phyloP scores from a whole-genome alignment of 768 basidiomycete genomes.

The Calocera viscosa region DNA sequence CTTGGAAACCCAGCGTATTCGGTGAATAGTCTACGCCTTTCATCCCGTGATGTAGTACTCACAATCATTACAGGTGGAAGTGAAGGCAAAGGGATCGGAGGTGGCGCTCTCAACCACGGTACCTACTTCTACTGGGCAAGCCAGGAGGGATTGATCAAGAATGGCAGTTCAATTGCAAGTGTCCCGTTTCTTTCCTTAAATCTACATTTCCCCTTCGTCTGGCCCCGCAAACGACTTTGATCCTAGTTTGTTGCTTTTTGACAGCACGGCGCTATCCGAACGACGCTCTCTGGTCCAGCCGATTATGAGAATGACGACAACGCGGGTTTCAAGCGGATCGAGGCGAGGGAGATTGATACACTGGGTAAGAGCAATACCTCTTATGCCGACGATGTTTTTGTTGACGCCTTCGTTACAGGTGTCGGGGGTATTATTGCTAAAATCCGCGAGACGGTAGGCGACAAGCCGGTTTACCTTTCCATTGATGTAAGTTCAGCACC shows the following conservation, averaged over 20 bases:
- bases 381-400: background rate
- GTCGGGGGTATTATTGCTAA: constrained; percentile 25
- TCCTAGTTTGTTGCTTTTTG: constrained; percentile 52
- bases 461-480: constrained; percentile 27
- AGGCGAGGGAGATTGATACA: constrained; percentile 15
- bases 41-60: background rate
- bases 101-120: constrained; percentile 22
- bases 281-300: constrained; percentile 21
- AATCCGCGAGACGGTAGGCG: constrained; percentile 26
- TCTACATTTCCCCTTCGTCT: constrained; percentile 17
- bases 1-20: constrained; percentile 64
- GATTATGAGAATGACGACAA: constrained; percentile 25
- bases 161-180: constrained; percentile 64
- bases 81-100: background rate
- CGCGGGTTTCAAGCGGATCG: constrained; percentile 26
- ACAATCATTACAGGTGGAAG: background rate
- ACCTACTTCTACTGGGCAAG: constrained; percentile 28
- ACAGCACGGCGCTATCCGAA: constrained; percentile 27
- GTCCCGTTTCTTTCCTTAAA: constrained; percentile 26
- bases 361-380: constrained; percentile 9
- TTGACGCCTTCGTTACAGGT: constrained; percentile 13
- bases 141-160: constrained; percentile 26
- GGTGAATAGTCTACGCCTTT: constrained; percentile 44
- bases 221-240: constrained; percentile 36
- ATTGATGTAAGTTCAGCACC: background rate